Base-by-base conservation (phyloP, 2,329 filamentous ascomycete genomes). In the Aspergillus sp. region DNA sequence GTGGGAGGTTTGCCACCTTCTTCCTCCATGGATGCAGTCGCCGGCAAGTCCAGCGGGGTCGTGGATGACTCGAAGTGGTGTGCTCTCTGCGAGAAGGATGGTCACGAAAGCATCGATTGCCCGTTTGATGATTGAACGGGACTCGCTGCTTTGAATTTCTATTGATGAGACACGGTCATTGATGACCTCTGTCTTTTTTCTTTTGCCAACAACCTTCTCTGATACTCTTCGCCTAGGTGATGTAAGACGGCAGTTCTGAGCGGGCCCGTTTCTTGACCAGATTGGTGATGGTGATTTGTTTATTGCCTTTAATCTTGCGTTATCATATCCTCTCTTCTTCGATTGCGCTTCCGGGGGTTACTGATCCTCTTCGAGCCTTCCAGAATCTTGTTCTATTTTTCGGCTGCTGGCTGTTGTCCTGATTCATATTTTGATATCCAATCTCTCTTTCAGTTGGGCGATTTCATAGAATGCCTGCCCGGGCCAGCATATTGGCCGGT, bases 31-130 rank as follows among this genome's bases (percentile, higher is more conserved):
- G 87, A 86, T 2, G 88, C 90, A 2, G 84, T 91, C 24, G 89
- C 90, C 4, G 91, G 91, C 55, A 94, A 92, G 78, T 86, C 89
- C 65, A 92, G 87, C 57, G 90, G 90, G 1, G 80, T 91, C 51
- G 82, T 94, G 65, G 92, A 98, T 69, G 86, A 88, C 56, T 85
- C 89, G 63, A 97, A 96, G 78, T 99, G 95, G 95, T 99, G 95
- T 77, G 95, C 95, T 16, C 82, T 98, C 49, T 99, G 95, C 74
- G 95, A 99, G 81, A 87, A 91, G 63, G 95, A 99, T 71, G 95
- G 95, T 14, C 95, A 99, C 74, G 91, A 97, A 76, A 97, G 94
- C 71, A 93, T 96, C 62, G 92, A 96, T 75, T 96, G 93, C 77
- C 92, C 93, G 12, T 90, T 96, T 76, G 93, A 96, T 78, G 92